A percentile compares a stretch with the other conserved stretches of the same genome.
phyloP scores from a whole-genome alignment of 495 filamentous ascomycete genomes.

The Podospora australis region DNA sequence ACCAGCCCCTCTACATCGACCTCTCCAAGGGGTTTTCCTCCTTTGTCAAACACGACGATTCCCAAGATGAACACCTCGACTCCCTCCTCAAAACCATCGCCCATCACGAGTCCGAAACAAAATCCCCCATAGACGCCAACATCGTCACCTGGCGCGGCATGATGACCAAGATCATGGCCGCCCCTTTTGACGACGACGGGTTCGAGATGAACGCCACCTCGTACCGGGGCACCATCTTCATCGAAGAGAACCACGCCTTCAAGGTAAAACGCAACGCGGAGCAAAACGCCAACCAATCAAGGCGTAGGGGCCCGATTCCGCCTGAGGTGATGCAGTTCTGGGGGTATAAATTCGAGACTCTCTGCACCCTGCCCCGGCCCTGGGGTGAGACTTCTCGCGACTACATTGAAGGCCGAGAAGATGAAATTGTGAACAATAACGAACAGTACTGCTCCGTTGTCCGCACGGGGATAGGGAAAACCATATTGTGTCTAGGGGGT shows the following conservation, averaged over 20 bases:
- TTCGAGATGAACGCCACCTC: constrained; percentile 94
- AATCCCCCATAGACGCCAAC: constrained; percentile 63
- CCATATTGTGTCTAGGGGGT: constrained; percentile 72
- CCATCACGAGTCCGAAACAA: constrained; percentile 59
- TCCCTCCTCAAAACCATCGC: constrained; percentile 71
- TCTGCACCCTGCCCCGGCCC: constrained; percentile 63
- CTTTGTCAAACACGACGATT: constrained; percentile 78
- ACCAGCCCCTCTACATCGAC: constrained; percentile 51
- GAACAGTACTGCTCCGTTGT: constrained; percentile 94
- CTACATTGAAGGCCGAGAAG: constrained; percentile 68
- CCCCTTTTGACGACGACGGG: constrained; percentile 79
- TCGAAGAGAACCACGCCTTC: constrained; percentile 79
- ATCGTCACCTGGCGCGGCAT: constrained; percentile 94
- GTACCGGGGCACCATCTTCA: constrained; percentile 85
- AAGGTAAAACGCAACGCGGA: constrained; percentile 53
- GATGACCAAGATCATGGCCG: constrained; percentile 96
- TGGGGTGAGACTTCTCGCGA: constrained; percentile 67
- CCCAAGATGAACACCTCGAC: constrained; percentile 80
- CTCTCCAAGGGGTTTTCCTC: constrained; percentile 73
- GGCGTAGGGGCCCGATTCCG: constrained; percentile 41
- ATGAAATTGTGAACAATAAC: constrained; percentile 71
- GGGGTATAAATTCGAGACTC: constrained; percentile 93
- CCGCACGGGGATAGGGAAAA: constrained; percentile 71
- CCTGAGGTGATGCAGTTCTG: constrained; percentile 49
- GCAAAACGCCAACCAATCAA: constrained; percentile 54